Percentiles rank a stretch among this genome's conserved stretches.
phyloP scores from a whole-genome alignment of 805 yeast species.

The Candida peoriensis region DNA sequence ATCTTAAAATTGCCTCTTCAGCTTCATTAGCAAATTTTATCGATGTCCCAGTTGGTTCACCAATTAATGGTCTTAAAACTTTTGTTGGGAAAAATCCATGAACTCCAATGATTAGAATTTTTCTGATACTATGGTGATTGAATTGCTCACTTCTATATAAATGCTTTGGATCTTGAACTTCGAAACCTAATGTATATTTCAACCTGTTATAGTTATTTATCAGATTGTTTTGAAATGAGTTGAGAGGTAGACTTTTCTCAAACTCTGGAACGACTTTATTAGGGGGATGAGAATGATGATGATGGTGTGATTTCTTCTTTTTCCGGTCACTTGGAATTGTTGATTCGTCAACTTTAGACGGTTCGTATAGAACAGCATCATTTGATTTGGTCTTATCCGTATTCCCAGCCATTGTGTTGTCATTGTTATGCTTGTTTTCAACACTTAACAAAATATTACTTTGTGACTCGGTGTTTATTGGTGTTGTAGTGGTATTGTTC shows the following conservation, averaged over 20 bases:
- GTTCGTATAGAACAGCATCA: slow-evolving; percentile 24
- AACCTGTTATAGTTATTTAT: slow-evolving; percentile 20
- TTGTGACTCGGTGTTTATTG: slow-evolving; percentile 5
- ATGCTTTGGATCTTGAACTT: slow-evolving; percentile 22
- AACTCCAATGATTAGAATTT: slow-evolving; percentile 81
- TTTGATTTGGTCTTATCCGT: no score
- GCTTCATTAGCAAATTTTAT: slow-evolving; percentile 87
- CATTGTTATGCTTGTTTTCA: slow-evolving; percentile 1
- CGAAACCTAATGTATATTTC: slow-evolving; percentile 21
- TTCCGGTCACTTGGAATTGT: neutral
- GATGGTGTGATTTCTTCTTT: slow-evolving; percentile 3
- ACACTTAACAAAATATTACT: slow-evolving; percentile 18
- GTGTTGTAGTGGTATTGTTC: slow-evolving; percentile 10
- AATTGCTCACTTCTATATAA: slow-evolving; percentile 17
- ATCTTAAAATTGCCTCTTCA: slow-evolving; percentile 65
- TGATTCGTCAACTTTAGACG: slow-evolving; percentile 7
- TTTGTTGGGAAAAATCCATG: slow-evolving; percentile 95
- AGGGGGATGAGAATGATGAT: slow-evolving; percentile 4
- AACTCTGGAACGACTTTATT: slow-evolving; percentile 24
- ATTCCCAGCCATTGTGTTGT: no score
- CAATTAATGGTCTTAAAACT: slow-evolving; percentile 79
- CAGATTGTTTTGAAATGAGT: slow-evolving; percentile 13
- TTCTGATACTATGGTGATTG: slow-evolving; percentile 32
- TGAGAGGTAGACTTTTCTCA: slow-evolving; percentile 20
- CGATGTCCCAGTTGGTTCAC: slow-evolving; percentile 97